Base-by-base conservation (phyloP, 495 filamentous ascomycete species). In the Lindgomyces ingoldianus region DNA sequence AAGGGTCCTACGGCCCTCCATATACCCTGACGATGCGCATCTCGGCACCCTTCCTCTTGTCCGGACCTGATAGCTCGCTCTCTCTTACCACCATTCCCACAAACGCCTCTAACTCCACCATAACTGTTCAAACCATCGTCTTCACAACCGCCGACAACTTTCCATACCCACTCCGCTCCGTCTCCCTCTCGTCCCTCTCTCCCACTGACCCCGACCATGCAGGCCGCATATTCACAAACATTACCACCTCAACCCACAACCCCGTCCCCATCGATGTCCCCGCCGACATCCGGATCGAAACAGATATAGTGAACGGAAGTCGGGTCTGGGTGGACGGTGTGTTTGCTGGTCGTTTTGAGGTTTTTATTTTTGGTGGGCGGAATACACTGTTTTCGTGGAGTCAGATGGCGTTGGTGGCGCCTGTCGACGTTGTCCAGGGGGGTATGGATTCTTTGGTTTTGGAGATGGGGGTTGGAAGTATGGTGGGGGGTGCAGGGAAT, bases 371-470 rank as follows among this genome's bases (percentile, higher is more conserved):
- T 64, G 81, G 82, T 1, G 82, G 82, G 6, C 73, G 74, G 63
- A 84, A 84, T 64, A 72, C 62, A 8, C 36, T 75, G 24, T 78
- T 80, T 47, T 81, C 79, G 4, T 84, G 82, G 82, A 81, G 79
- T 52, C 82, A 83, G 65, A 84, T 84, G 82, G 81, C 82, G 10
- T 81, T 84, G 68, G 81, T 84, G 11, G 81, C 82, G 4, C 82
- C 82, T 2, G 44, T 84, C 18, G 73, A 80, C 2, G 50, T 33
- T 0, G 29, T 77, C 1, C 9, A 55, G 11, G 79, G 80, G 1
- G 73, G 69, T 1, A 56, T 78, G 26, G 54, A 58, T 0, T 30
- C 46, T 25, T 22, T 68, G 42, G 53, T 63, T 1, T 18, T 68
- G 25, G 65, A 68, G 59, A 59, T 11, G 18, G 64, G 64, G 19